These are phyloP conservation scores for Hevea brasiliensis DNA, from an alignment of 345 rosid species.

Conservation along the genomic window DNA sequence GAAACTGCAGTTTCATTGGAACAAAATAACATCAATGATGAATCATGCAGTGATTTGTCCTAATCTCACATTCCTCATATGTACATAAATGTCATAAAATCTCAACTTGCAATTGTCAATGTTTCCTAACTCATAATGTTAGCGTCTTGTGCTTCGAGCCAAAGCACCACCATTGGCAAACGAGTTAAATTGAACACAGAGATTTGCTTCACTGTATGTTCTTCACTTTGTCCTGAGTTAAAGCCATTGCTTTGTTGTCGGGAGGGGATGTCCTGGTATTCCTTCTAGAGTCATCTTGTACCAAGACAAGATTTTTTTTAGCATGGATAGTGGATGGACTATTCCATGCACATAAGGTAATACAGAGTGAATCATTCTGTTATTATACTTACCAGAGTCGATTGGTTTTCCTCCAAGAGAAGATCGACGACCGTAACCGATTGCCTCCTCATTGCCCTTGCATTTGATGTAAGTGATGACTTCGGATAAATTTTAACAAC, in stretches of 20 bases:
- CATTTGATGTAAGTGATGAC: slow-evolving; percentile 48
- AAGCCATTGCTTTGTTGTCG: slow-evolving; percentile 9
- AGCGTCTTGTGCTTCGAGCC: too few species aligned
- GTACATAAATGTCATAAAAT: too few species aligned
- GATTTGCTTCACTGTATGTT: slow-evolving; percentile 35
- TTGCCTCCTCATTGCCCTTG: slow-evolving; percentile 61
- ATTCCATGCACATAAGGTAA: too few species aligned
- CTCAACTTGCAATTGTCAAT: too few species aligned
- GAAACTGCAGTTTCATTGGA: too few species aligned
- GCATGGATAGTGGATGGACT: not conserved
- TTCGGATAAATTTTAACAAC: too few species aligned
- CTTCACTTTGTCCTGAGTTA: slow-evolving; percentile 1
- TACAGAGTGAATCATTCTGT: not conserved
- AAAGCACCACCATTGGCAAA: too few species aligned
- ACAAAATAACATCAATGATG: too few species aligned
- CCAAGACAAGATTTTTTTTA: slow-evolving; percentile 18
- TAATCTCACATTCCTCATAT: too few species aligned
- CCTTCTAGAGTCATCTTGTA: slow-evolving; percentile 43
- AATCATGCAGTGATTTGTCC: too few species aligned
- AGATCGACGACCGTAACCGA: slow-evolving; percentile 84
- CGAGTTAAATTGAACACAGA: not conserved
- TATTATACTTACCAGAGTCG: slow-evolving; percentile 44
- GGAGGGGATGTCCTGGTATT: slow-evolving; percentile 82
- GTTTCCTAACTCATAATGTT: too few species aligned
- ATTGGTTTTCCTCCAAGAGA: slow-evolving; percentile 73